Percentiles rank a stretch among this genome's conserved stretches.
Conservation (phyloP, 1,284 basidiomycete genomes). For the Trametes sp. region DNA sequence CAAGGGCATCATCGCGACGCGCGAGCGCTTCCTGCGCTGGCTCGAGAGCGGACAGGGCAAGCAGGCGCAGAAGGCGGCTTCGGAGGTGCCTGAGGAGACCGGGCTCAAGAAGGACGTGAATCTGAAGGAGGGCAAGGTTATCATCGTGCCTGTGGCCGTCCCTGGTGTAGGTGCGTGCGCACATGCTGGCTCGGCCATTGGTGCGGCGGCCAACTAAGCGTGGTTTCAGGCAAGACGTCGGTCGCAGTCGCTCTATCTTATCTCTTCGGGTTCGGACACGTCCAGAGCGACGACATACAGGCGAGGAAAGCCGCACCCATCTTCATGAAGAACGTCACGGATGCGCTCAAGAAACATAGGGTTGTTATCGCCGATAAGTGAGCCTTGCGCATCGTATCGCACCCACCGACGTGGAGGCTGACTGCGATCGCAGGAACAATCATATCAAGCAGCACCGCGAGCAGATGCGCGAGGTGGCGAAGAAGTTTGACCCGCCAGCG, state of each 20-base stretch:
- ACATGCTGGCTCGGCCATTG: neutral
- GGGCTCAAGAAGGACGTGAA: slow-evolving; percentile 48
- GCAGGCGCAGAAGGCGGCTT: slow-evolving; percentile 41
- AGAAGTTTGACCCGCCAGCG: slow-evolving; percentile 56
- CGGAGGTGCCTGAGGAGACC: slow-evolving; percentile 32
- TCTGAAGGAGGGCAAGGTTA: slow-evolving; percentile 72
- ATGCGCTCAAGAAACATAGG: slow-evolving; percentile 67
- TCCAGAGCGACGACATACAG: slow-evolving; percentile 91
- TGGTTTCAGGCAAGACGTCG: slow-evolving; percentile 81
- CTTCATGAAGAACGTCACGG: slow-evolving; percentile 82
- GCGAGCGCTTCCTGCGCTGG: slow-evolving; percentile 85
- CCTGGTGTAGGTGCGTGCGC: slow-evolving; percentile 86
- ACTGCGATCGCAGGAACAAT: slow-evolving; percentile 73
- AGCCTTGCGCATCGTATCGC: slow-evolving; percentile 30
- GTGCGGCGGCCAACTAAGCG: neutral
- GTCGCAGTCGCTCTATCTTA: slow-evolving; percentile 81
- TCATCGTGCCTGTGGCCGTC: slow-evolving; percentile 90
- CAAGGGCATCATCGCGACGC: slow-evolving; percentile 84
- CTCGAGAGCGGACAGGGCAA: slow-evolving; percentile 57
- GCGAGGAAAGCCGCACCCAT: slow-evolving; percentile 79
- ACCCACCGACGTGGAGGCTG: neutral
- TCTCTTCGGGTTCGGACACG: slow-evolving; percentile 87
- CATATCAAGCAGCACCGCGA: slow-evolving; percentile 82
- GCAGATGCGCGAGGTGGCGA: slow-evolving; percentile 65
- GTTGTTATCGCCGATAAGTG: slow-evolving; percentile 93